These are phyloP conservation scores for Cryptococcus jaspeensis DNA, from an alignment of 1,284 basidiomycete species.

Conservation along the genomic window DNA sequence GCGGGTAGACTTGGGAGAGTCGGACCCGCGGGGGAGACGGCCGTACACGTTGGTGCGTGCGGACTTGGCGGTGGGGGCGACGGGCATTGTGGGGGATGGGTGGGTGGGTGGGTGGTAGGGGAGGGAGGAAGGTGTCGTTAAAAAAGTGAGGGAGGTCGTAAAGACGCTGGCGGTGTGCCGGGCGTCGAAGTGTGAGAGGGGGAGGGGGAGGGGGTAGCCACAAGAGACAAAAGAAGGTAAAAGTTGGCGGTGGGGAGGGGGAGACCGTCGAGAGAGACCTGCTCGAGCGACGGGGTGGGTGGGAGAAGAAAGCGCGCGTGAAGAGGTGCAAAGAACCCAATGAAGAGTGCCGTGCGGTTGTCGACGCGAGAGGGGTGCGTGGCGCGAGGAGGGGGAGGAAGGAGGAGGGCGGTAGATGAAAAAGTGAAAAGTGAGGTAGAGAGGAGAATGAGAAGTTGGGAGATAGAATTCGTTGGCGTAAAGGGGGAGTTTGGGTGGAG, in stretches of 20 bases:
- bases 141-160: neutral
- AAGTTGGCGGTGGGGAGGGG: constrained; percentile 32
- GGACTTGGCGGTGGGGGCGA: constrained; percentile 39
- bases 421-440: constrained; percentile 4
- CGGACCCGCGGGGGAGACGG: constrained; percentile 43
- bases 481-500: no score
- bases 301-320: neutral
- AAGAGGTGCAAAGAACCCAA: no score
- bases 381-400: neutral
- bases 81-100: constrained; percentile 31
- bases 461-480: neutral
- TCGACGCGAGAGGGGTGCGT: neutral
- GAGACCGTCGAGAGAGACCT: constrained; percentile 25
- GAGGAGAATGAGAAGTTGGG: neutral
- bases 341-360: no score
- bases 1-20: constrained; percentile 24
- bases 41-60: constrained; percentile 44
- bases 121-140: neutral
- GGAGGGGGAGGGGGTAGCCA: neutral
- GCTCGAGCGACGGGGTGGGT: constrained; percentile 19
- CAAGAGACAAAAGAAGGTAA: constrained; percentile 3
- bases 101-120: neutral
- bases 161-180: neutral
- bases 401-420: neutral
- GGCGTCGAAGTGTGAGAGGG: neutral